Evolutionary conservation across 371 early-diverging fungal genomes (phyloP).

Genomic region (Mortierella sp.): DNA sequence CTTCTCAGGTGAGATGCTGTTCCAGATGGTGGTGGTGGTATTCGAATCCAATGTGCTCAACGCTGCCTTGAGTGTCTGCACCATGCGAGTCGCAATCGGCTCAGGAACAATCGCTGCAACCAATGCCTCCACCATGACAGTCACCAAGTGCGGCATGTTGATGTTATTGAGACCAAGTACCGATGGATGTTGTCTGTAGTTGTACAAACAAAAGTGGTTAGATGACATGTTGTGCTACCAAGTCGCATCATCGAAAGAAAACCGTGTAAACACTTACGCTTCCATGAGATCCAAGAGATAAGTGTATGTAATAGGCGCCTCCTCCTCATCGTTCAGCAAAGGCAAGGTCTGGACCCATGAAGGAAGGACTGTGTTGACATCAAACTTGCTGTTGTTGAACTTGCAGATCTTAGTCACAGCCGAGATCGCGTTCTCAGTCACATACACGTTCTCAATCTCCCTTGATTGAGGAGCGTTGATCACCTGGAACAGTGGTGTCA

Average conservation of each 20-base stretch:
- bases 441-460: conserved; percentile 74
- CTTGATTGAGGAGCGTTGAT: conserved; percentile 75
- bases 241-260: not conserved
- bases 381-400: conserved; percentile 66
- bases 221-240: not conserved
- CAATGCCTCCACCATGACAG: conserved; percentile 63
- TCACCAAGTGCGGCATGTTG: conserved; percentile 60
- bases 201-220: not conserved
- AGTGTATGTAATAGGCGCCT: conserved; percentile 79
- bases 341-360: conserved; percentile 88
- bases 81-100: conserved; percentile 60
- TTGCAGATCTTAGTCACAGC: conserved; percentile 90
- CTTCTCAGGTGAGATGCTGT: conserved; percentile 71
- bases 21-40: conserved; percentile 71
- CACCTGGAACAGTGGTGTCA: conserved; percentile 72
- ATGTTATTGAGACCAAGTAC: conserved; percentile 70
- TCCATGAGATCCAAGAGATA: conserved; percentile 82
- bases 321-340: conserved; percentile 86
- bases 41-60: conserved; percentile 65
- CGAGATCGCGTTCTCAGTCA: conserved; percentile 93
- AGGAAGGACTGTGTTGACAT: conserved; percentile 72
- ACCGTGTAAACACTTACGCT: conserved; percentile 30
- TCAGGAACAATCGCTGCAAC: conserved; percentile 68
- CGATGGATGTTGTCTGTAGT: conserved; percentile 15
- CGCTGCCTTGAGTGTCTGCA: conserved; percentile 64